phyloP scores from a whole-genome alignment of 2,329 filamentous ascomycete species.

The Fusarium foetens region DNA sequence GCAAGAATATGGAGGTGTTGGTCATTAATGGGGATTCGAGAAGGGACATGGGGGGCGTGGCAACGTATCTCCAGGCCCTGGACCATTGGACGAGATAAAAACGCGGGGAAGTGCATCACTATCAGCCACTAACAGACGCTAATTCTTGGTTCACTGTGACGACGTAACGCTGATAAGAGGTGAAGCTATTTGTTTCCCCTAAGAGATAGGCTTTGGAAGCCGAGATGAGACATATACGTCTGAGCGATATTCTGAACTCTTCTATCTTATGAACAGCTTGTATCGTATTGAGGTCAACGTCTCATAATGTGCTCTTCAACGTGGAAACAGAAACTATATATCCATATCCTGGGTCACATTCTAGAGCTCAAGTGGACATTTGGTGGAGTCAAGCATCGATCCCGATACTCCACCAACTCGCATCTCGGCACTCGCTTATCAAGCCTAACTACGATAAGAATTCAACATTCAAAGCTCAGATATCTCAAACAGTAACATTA shows the following conservation, averaged over 20 bases:
- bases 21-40: neutral
- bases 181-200: neutral
- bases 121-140: conserved; percentile 32
- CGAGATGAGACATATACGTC: neutral
- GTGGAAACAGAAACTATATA: neutral
- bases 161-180: conserved; percentile 28
- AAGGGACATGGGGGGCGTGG: conserved; percentile 16
- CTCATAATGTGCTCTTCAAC: neutral
- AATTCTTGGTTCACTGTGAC: neutral
- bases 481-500: neutral
- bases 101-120: conserved; percentile 38
- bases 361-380: neutral
- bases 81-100: conserved; percentile 31
- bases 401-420: neutral
- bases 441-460: neutral
- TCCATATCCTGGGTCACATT: neutral
- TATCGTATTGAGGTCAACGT: neutral
- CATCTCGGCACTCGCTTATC: conserved; percentile 4
- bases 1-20: neutral
- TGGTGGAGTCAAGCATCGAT: neutral
- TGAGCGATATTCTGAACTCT: neutral
- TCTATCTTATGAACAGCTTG: rapidly evolving
- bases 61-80: conserved; percentile 16
- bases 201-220: conserved; percentile 17
- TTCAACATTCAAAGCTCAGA: neutral